phyloP scores from a whole-genome alignment of 148 eudicot species.

The Linanthus parryae region DNA sequence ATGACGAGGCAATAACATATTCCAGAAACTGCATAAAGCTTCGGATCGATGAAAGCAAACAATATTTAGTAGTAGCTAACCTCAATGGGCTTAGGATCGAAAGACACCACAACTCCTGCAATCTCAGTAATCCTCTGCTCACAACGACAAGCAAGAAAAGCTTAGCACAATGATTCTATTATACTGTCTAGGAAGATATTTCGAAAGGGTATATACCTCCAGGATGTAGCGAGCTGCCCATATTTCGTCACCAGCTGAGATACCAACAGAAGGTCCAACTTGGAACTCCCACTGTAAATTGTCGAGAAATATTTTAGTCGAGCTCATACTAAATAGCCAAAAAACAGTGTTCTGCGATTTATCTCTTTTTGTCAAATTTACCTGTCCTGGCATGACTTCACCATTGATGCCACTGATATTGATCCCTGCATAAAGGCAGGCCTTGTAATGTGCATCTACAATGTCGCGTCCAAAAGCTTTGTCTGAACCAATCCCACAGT shows the following conservation, averaged over 20 bases:
- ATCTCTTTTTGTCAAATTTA: no score
- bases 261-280: conserved; percentile 55
- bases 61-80: conserved; percentile 13
- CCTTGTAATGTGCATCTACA: conserved; percentile 61
- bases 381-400: conserved; percentile 78
- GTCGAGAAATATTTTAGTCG: neutral
- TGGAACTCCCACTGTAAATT: conserved; percentile 50
- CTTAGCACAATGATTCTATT: no score
- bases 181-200: neutral
- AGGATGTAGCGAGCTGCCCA: conserved; percentile 52
- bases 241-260: conserved; percentile 42
- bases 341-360: no score
- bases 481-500: conserved; percentile 45
- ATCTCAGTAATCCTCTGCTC: conserved; percentile 50
- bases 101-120: conserved; percentile 46
- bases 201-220: conserved; percentile 24
- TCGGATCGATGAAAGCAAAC: neutral
- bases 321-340: neutral
- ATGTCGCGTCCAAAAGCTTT: conserved; percentile 55
- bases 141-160: neutral
- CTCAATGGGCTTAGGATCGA: conserved; percentile 52
- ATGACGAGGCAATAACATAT: no score
- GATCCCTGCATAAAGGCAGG: conserved; percentile 56
- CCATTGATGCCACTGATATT: conserved; percentile 63
- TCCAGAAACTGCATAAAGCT: neutral